Conservation (phyloP, 208 protist genomes). For the Wallacemonas sp. region DNA sequence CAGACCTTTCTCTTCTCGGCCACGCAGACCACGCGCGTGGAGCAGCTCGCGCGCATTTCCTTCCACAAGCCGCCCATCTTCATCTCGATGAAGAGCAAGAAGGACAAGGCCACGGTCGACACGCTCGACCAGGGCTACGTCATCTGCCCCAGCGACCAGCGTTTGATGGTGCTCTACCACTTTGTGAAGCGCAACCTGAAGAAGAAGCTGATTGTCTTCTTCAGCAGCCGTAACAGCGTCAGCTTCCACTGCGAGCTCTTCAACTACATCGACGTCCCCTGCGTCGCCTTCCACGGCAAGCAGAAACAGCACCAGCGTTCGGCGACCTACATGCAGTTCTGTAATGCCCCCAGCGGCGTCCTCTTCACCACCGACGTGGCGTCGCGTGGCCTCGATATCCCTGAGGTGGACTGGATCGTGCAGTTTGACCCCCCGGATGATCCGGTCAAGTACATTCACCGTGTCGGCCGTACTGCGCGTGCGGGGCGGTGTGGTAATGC, state of each 20-base stretch:
- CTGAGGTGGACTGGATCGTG: constrained; percentile 99
- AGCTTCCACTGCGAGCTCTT: constrained; percentile 99
- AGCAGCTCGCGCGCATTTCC: constrained; percentile 96
- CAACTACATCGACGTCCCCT: constrained; percentile 99
- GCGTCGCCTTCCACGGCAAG: constrained; percentile 99
- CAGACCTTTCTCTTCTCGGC: constrained; percentile 99
- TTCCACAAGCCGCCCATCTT: constrained; percentile 95
- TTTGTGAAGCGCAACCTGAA: constrained; percentile 99
- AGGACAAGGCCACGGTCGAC: constrained; percentile 93
- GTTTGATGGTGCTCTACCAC: constrained; percentile 98
- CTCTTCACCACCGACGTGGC: constrained; percentile 99
- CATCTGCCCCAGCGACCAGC: constrained; percentile 93
- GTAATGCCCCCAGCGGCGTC: constrained; percentile 97
- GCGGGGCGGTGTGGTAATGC: constrained; percentile 92
- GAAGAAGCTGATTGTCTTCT: constrained; percentile 99
- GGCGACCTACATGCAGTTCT: constrained; percentile 99
- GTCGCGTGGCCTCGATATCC: constrained; percentile 99
- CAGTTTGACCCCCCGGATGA: constrained; percentile 99
- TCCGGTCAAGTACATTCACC: constrained; percentile 99
- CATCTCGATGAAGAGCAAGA: constrained; percentile 95
- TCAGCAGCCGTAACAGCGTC: constrained; percentile 97
- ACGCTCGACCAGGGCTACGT: constrained; percentile 98
- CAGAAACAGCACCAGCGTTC: constrained; percentile 99
- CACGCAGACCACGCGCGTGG: constrained; percentile 98
- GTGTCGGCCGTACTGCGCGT: constrained; percentile 98